phyloP scores from a whole-genome alignment of 768 basidiomycete species.

The Roridomyces roridus region DNA sequence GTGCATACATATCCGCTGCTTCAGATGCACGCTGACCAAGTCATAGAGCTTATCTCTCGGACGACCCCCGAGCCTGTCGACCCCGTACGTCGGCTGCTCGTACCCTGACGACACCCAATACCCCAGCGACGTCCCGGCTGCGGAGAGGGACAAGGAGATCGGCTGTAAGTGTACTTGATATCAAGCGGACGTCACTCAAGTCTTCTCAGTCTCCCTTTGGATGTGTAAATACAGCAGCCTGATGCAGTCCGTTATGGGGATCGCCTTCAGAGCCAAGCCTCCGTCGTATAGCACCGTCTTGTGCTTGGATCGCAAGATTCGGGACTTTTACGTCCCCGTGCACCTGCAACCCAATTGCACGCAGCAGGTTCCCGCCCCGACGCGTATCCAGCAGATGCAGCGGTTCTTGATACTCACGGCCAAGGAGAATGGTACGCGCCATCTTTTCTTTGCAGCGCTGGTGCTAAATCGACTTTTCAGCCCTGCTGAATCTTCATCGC shows the following conservation, averaged over 20 bases:
- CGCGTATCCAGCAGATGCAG: constrained; percentile 43
- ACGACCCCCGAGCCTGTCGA: constrained; percentile 60
- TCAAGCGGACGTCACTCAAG: too few species aligned
- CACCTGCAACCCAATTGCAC: constrained; percentile 47
- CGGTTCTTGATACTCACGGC: constrained; percentile 48
- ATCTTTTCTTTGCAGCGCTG: constrained; percentile 26
- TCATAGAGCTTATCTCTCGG: constrained; percentile 66
- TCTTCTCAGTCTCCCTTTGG: constrained; percentile 70
- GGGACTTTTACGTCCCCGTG: constrained; percentile 61
- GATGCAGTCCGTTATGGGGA: constrained; percentile 55
- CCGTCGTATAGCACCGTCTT: too few species aligned
- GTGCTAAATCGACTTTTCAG: constrained; percentile 67
- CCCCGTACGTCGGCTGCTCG: constrained; percentile 60
- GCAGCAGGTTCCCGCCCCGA: constrained; percentile 23
- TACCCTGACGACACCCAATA: constrained; percentile 62
- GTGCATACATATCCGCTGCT: background rate
- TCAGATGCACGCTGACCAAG: constrained; percentile 36
- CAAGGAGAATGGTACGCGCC: constrained; percentile 56
- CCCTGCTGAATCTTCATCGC: too few species aligned
- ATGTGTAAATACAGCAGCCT: constrained; percentile 58
- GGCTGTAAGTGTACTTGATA: too few species aligned
- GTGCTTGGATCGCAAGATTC: constrained; percentile 64
- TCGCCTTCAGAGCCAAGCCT: constrained; percentile 57
- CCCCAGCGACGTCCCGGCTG: constrained; percentile 34
- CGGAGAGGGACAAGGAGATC: constrained; percentile 37